A percentile compares a stretch with the other conserved stretches of the same genome.
These are phyloP conservation scores for Castanea sativa DNA, from an alignment of 306 rosid species.

Conservation along the genomic window DNA sequence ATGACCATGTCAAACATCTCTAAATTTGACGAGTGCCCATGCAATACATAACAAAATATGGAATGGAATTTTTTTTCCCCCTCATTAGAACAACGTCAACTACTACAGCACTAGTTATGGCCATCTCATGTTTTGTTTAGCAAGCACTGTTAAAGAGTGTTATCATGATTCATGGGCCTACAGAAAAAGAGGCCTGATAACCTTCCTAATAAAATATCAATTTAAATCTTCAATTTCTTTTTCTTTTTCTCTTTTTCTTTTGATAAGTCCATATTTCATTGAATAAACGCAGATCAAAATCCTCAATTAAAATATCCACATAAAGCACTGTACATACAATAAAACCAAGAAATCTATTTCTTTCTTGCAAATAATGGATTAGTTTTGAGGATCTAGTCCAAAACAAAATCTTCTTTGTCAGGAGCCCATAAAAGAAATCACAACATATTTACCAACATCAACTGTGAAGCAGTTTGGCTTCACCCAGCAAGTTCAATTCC, in stretches of 20 bases:
- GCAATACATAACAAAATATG: too few relatives aligned
- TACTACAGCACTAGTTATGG: not conserved
- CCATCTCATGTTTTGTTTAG: not conserved
- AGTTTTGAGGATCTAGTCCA: not conserved
- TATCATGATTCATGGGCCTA: not conserved
- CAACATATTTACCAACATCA: not conserved
- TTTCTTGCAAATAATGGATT: not conserved
- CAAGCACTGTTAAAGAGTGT: not conserved
- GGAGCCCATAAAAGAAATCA: not conserved
- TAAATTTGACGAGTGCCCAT: too few relatives aligned
- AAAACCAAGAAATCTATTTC: not conserved
- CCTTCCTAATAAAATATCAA: not conserved
- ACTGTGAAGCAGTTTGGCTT: not conserved
- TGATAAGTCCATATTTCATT: too few relatives aligned
- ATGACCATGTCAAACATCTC: too few relatives aligned
- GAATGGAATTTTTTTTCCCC: too few relatives aligned
- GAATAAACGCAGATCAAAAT: not conserved
- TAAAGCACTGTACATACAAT: not conserved
- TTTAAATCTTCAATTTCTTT: too few relatives aligned
- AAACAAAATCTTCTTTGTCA: not conserved
- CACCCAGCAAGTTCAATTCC: not conserved
- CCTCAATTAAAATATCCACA: not conserved
- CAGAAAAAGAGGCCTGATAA: not conserved
- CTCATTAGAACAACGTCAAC: not conserved
- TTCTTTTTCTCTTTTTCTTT: too few relatives aligned